Evolutionary conservation across 208 protist genomes (phyloP).

Genomic region (Novymonas esmeraldas): DNA sequence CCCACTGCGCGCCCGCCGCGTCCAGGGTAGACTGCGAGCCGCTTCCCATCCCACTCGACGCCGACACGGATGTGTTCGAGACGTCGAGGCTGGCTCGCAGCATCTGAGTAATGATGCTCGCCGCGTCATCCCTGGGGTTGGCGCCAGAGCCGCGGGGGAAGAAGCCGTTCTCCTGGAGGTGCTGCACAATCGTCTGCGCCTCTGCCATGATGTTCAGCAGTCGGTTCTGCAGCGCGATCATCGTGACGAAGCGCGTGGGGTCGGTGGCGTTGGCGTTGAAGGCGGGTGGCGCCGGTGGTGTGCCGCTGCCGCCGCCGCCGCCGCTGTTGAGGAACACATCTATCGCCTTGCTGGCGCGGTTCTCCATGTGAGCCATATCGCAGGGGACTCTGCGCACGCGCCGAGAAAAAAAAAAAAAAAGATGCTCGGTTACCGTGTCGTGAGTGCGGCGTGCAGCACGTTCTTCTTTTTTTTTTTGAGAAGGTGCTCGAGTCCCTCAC

Average conservation of each 20-base stretch:
- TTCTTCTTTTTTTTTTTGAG: not conserved
- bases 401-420: not conserved
- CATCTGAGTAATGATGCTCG: slow-evolving; percentile 36
- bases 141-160: slow-evolving; percentile 33
- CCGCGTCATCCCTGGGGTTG: slow-evolving; percentile 35
- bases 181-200: slow-evolving; percentile 39
- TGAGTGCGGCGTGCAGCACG: not conserved
- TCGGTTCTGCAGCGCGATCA: slow-evolving; percentile 47
- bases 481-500: too few relatives aligned
- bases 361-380: slow-evolving; percentile 18
- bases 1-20: not conserved
- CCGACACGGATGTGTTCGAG: slow-evolving; percentile 3
- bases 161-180: slow-evolving; percentile 51
- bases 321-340: slow-evolving; percentile 32
- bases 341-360: slow-evolving; percentile 27
- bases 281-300: slow-evolving; percentile 13
- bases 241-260: slow-evolving; percentile 29
- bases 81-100: slow-evolving; percentile 22
- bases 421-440: not conserved
- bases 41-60: slow-evolving; percentile 6
- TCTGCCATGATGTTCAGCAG: slow-evolving; percentile 45
- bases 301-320: slow-evolving; percentile 7
- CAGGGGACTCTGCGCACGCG: not conserved
- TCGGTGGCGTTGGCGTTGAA: slow-evolving; percentile 13
- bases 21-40: not conserved